A percentile compares a stretch with the other conserved stretches of the same genome.
phyloP scores from a whole-genome alignment of 1,139 yeast genomes.

The Taphrina pruni region DNA sequence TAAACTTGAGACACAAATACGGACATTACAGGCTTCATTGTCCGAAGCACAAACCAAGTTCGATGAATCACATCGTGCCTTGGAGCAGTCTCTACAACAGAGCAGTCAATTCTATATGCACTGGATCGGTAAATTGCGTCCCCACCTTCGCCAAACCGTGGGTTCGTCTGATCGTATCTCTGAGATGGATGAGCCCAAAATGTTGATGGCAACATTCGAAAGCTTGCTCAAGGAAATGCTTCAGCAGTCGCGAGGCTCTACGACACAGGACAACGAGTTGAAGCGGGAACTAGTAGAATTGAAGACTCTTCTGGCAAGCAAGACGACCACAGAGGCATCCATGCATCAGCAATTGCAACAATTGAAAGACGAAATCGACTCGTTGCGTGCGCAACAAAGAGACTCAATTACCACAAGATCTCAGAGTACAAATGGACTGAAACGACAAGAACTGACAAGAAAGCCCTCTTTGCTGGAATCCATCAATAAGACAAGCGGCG shows the following conservation, averaged over 20 bases:
- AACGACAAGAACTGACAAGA: slow-evolving; percentile 8
- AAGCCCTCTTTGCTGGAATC: slow-evolving; percentile 11
- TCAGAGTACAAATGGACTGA: neutral
- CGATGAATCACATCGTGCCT: neutral
- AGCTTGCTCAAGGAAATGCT: neutral
- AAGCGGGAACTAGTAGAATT: neutral
- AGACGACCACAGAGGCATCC: neutral
- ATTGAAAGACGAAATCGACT: neutral
- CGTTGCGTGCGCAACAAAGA: neutral
- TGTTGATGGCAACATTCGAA: neutral
- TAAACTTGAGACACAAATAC: neutral
- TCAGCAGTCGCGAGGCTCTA: neutral
- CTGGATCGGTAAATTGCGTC: neutral
- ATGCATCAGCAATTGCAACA: neutral
- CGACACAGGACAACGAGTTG: too few relatives aligned
- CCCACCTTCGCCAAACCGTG: neutral
- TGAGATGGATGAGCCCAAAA: neutral
- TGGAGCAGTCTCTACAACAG: neutral
- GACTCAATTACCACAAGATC: neutral
- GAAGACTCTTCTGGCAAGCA: neutral
- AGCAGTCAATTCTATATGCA: neutral
- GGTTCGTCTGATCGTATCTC: neutral
- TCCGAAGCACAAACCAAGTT: neutral
- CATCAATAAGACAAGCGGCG: slow-evolving; percentile 3
- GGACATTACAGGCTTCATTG: neutral